These are phyloP conservation scores for Candida nonsorbophila DNA, from an alignment of 805 yeast genomes.

Conservation along the genomic window DNA sequence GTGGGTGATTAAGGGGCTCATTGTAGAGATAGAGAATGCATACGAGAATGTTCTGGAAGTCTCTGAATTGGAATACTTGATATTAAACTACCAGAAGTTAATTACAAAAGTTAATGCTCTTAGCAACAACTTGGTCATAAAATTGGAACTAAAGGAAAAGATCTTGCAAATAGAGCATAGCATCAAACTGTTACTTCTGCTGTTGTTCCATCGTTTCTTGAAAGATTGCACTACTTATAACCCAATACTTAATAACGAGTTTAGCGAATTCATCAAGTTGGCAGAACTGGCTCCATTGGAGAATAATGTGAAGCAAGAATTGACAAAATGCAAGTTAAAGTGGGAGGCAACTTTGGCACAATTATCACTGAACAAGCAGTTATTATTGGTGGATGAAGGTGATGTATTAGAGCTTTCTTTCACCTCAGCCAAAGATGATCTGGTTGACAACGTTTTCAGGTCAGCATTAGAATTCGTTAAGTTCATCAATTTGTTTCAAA, in stretches of 20 bases:
- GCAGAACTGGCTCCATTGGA: too few species aligned
- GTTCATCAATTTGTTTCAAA: conserved; percentile 22
- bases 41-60: conserved; percentile 9
- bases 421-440: too few species aligned
- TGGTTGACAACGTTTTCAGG: conserved; percentile 9
- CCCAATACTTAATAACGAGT: too few species aligned
- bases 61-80: conserved; percentile 13
- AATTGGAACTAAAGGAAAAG: too few species aligned
- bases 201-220: too few species aligned
- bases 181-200: too few species aligned
- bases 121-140: conserved; percentile 10
- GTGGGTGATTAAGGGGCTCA: conserved; percentile 21
- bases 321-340: too few species aligned
- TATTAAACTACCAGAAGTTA: conserved; percentile 14
- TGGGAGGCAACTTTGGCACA: too few species aligned
- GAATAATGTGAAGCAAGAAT: too few species aligned
- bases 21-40: conserved; percentile 15
- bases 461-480: conserved; percentile 21
- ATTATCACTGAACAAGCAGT: conserved; percentile 1
- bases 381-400: not conserved
- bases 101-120: conserved; percentile 9
- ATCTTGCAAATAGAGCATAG: too few species aligned
- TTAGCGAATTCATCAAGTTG: too few species aligned
- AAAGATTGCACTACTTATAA: too few species aligned
- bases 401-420: conserved; percentile 2